Percentiles rank a stretch among this genome's conserved stretches.
Conservation (phyloP, 2,329 filamentous ascomycete species). For the Macrophomina tecta region DNA sequence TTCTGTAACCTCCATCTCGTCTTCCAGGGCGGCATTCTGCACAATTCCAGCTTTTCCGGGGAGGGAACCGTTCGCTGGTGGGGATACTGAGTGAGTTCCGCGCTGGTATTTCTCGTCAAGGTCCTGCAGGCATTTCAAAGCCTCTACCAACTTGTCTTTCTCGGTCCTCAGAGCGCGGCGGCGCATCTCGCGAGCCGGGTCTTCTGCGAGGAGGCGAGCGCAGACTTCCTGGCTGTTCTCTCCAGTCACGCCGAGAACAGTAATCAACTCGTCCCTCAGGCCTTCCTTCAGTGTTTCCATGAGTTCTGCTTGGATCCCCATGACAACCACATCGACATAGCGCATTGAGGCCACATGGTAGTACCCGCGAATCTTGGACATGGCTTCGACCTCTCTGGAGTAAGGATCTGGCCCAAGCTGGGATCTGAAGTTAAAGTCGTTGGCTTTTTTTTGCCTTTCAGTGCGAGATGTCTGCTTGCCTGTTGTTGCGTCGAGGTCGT, state of each 20-base stretch:
- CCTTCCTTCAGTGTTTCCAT: constrained; percentile 10
- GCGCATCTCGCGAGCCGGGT: constrained; percentile 38
- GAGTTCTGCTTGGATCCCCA: constrained; percentile 46
- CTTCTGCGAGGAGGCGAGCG: constrained; percentile 41
- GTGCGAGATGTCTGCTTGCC: constrained; percentile 30
- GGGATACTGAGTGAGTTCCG: background rate
- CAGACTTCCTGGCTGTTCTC: constrained; percentile 26
- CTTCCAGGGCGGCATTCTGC: background rate
- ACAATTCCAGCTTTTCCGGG: background rate
- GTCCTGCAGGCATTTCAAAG: constrained; percentile 33
- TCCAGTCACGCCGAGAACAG: background rate
- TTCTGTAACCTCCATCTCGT: background rate
- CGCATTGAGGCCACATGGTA: constrained; percentile 70
- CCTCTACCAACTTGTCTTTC: constrained; percentile 39
- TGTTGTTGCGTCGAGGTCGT: constrained; percentile 31
- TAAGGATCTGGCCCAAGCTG: constrained; percentile 64
- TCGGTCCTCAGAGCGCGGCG: constrained; percentile 37
- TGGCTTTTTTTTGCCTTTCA: constrained; percentile 41
- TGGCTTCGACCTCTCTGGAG: constrained; percentile 64
- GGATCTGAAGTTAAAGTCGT: constrained; percentile 33
- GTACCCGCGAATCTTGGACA: constrained; percentile 70
- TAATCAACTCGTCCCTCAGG: constrained; percentile 35
- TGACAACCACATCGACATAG: constrained; percentile 63
- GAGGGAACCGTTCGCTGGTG: background rate
- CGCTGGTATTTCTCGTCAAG: constrained; percentile 28